Evolutionary conservation across 2,329 filamentous ascomycete species (phyloP), one percentile per base, ranked within the genome.

Genomic region (Hymenoscyphus fraxineus): DNA sequence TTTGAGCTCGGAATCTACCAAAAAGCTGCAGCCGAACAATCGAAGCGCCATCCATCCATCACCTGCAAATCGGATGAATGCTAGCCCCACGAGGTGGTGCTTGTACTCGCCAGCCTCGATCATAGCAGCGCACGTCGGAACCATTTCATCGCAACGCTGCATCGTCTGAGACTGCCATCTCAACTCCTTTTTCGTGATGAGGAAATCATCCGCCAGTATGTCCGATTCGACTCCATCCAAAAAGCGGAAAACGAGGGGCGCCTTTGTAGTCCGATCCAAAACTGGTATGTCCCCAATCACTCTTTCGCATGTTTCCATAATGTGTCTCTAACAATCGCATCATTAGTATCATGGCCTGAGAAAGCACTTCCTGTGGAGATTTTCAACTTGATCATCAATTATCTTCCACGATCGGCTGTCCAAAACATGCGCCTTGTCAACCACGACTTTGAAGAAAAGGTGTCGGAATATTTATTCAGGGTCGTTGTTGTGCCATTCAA

Each of bases 401-500:
- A 84, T 71, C 79, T 91, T 6, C 80, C 83, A 9, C 82, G 84
- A 4, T 78, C 82, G 40, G 84, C 87, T 66, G 78, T 89, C 60
- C 84, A 85, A 73, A 80, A 77, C 38, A 80, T 90, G 75, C 84
- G 88, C 5, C 77, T 89, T 3, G 86, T 89, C 2, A 85, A 80
- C 70, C 79, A 77, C 44, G 85, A 88, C 63, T 85, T 87, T 66
- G 85, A 89, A 65, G 68, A 73, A 13, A 84, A 83, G 65, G 80
- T 88, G 1, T 86, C 86, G 0, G 78, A 80, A 47, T 78, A 80
- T 51, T 80, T 88, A 57, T 90, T 89, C 73, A 79, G 81, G 64
- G 85, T 85, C 56, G 83, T 88, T 9, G 86, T 90, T 6, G 84
- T 88, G 1, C 85, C 86, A 1, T 91, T 90, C 76, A 84, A 83